phyloP scores from a whole-genome alignment of 2,329 filamentous ascomycete species.

The Cytospora paraplurivora region DNA sequence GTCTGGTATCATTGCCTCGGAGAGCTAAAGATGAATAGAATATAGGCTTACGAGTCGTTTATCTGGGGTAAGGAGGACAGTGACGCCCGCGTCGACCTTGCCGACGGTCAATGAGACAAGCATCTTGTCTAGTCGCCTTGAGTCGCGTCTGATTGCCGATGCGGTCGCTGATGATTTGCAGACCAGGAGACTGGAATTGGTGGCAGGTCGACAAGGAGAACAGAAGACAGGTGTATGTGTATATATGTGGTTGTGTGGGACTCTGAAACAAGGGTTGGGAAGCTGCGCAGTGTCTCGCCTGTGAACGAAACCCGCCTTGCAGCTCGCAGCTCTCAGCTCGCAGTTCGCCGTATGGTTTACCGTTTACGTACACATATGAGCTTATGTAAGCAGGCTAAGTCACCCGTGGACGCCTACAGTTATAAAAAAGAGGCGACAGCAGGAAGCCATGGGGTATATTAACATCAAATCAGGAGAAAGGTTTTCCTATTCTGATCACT shows the following conservation, averaged over 20 bases:
- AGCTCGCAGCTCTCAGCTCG: neutral
- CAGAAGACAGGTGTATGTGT: neutral
- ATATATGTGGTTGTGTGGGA: slow-evolving; percentile 1
- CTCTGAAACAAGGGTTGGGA: slow-evolving; percentile 6
- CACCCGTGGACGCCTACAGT: too few relatives aligned
- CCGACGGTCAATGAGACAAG: slow-evolving; percentile 96
- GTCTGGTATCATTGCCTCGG: neutral
- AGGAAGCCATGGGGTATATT: too few relatives aligned
- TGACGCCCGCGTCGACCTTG: slow-evolving; percentile 98
- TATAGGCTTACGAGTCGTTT: slow-evolving; percentile 78
- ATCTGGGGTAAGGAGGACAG: slow-evolving; percentile 93
- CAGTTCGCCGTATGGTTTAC: neutral
- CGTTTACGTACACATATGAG: neutral
- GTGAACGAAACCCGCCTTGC: slow-evolving; percentile 19
- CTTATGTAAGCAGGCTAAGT: slow-evolving; percentile 22
- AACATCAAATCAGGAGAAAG: too few relatives aligned
- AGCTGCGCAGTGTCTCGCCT: slow-evolving; percentile 17
- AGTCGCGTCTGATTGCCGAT: slow-evolving; percentile 8
- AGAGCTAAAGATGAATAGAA: too few relatives aligned
- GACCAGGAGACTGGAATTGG: neutral
- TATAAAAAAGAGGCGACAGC: too few relatives aligned
- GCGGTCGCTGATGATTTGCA: neutral
- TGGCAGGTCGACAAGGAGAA: neutral
- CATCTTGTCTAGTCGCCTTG: slow-evolving; percentile 57
- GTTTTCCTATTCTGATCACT: too few relatives aligned